Percentiles rank a stretch among this genome's conserved stretches.
These are phyloP conservation scores for Cyclocybe aegerita DNA, from an alignment of 768 basidiomycete species.

Conservation along the genomic window DNA sequence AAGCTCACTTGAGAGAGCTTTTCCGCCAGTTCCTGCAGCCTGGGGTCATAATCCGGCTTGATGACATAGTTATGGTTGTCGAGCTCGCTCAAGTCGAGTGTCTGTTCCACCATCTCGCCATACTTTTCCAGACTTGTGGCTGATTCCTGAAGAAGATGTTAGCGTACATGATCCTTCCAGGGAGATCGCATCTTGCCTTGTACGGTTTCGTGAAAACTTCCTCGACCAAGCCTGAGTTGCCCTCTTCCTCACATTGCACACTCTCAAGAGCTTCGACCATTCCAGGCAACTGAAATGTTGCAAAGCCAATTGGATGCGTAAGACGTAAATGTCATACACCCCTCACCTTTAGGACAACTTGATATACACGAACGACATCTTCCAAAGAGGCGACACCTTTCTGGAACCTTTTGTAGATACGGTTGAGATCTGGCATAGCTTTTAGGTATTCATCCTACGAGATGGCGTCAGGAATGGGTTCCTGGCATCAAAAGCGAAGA, in stretches of 20 bases:
- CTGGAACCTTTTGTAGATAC: constrained; percentile 90
- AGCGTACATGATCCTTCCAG: neutral
- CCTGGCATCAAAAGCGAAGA: neutral
- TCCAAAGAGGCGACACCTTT: constrained; percentile 82
- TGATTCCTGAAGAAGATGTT: constrained; percentile 50
- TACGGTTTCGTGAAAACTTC: constrained; percentile 66
- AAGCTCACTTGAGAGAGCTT: constrained; percentile 55
- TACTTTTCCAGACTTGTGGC: constrained; percentile 70
- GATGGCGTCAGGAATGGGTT: neutral
- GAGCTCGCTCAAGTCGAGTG: constrained; percentile 86
- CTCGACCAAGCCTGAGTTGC: constrained; percentile 53
- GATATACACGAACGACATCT: constrained; percentile 94
- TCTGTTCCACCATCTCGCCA: constrained; percentile 93
- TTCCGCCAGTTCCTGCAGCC: constrained; percentile 65
- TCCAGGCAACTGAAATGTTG: constrained; percentile 63
- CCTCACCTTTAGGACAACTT: constrained; percentile 80
- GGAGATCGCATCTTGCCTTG: constrained; percentile 36
- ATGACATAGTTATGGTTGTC: constrained; percentile 88
- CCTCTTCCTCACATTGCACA: constrained; percentile 42
- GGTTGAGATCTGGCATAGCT: constrained; percentile 90
- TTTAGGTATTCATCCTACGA: constrained; percentile 82
- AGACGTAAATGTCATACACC: neutral
- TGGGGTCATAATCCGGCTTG: constrained; percentile 85
- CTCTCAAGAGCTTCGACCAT: constrained; percentile 65
- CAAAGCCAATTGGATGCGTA: neutral